These are phyloP conservation scores for Chlorella variabilis DNA, from an alignment of 163 green algal genomes.

Conservation along the genomic window DNA sequence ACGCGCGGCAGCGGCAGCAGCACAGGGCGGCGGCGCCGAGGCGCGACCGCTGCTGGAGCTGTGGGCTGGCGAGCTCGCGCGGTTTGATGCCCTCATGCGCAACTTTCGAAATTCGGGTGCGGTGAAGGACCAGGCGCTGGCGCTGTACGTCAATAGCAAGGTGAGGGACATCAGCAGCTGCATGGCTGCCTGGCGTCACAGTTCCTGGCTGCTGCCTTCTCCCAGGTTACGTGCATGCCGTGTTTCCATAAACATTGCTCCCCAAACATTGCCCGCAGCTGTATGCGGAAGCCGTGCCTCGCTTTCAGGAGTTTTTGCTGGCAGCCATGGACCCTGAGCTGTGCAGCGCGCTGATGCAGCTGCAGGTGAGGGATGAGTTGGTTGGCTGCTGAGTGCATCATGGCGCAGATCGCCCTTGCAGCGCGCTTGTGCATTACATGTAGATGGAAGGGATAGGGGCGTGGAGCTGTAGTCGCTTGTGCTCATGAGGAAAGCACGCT, in stretches of 20 bases:
- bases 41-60: constrained; percentile 11
- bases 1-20: not conserved
- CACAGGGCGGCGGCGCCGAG: not conserved
- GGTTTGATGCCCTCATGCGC: constrained; percentile 22
- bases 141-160: constrained; percentile 61
- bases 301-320: constrained; percentile 45
- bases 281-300: constrained; percentile 14
- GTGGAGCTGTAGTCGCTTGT: no score
- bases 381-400: no score
- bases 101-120: constrained; percentile 28
- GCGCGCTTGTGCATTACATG: not conserved
- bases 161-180: constrained; percentile 35
- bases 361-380: constrained; percentile 3
- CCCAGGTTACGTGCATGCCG: no score
- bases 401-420: not conserved
- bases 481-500: no score
- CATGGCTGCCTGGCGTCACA: no score
- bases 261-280: constrained; percentile 28
- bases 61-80: not conserved
- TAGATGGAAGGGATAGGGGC: no score
- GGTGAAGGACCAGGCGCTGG: constrained; percentile 51
- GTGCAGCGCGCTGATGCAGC: not conserved
- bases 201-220: no score
- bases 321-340: constrained; percentile 30
- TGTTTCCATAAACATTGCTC: not conserved